A percentile compares a stretch with the other conserved stretches of the same genome.
Conservation (phyloP, 768 basidiomycete genomes). For the Lactarius pseudohatsudake region DNA sequence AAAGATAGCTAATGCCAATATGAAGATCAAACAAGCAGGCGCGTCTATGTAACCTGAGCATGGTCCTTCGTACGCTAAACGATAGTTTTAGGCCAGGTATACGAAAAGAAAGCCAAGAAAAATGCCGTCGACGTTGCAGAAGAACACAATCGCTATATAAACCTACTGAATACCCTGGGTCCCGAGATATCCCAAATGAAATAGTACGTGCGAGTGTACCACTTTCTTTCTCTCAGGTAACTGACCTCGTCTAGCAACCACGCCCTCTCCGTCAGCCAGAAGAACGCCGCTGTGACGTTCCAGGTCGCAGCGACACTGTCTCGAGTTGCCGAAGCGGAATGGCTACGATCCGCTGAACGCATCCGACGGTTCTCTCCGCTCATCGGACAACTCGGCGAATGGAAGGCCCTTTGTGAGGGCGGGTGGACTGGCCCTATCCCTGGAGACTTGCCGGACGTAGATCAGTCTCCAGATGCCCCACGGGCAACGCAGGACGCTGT, state of each 20-base stretch:
- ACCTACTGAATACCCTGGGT: conserved; percentile 65
- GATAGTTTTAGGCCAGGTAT: conserved; percentile 54
- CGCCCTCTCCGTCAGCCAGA: conserved; percentile 57
- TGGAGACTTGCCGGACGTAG: conserved; percentile 41
- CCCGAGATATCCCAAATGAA: conserved; percentile 81
- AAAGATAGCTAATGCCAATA: conserved; percentile 61
- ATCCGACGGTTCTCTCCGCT: conserved; percentile 64
- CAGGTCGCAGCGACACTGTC: conserved; percentile 63
- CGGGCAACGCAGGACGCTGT: conserved; percentile 4
- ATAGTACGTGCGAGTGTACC: conserved; percentile 49
- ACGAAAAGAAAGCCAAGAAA: conserved; percentile 82
- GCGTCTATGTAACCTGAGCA: conserved; percentile 2
- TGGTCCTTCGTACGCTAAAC: neutral
- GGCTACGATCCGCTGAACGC: conserved; percentile 70
- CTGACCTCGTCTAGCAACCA: conserved; percentile 56
- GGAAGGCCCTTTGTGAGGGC: conserved; percentile 73
- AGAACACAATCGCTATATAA: conserved; percentile 77
- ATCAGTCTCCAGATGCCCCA: conserved; percentile 17
- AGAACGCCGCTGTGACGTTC: conserved; percentile 57
- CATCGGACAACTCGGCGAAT: conserved; percentile 71
- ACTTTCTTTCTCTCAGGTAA: neutral
- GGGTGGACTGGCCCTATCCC: conserved; percentile 61
- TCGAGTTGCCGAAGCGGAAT: conserved; percentile 77
- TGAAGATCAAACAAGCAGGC: conserved; percentile 78
- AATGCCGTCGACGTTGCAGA: conserved; percentile 63